phyloP scores from a whole-genome alignment of 129 eudicot genomes.

The Ambrosia trifida region DNA sequence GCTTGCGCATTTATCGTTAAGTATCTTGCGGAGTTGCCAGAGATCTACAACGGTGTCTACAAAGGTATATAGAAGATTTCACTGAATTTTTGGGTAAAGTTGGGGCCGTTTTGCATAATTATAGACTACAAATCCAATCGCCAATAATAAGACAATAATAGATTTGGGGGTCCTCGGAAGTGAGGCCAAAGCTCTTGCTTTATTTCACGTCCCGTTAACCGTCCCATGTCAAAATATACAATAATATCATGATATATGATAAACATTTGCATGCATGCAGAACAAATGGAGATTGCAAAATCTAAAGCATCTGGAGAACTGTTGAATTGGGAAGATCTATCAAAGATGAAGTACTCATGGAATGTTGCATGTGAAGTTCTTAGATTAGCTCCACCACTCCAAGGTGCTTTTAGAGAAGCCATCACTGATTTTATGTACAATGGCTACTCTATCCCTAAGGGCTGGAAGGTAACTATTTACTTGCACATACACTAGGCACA shows the following conservation, averaged over 20 bases:
- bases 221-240: no score
- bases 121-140: no score
- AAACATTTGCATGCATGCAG: conserved; percentile 29
- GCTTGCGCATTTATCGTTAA: conserved; percentile 79
- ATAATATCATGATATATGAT: not conserved
- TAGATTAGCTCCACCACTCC: conserved; percentile 91
- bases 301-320: conserved; percentile 66
- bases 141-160: no score
- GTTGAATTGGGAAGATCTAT: conserved; percentile 74
- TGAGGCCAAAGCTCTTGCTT: no score
- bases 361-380: conserved; percentile 85
- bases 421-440: conserved; percentile 58
- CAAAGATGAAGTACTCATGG: conserved; percentile 92
- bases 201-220: no score
- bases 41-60: conserved; percentile 73
- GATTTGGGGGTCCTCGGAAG: no score
- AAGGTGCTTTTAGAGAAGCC: conserved; percentile 79
- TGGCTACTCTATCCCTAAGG: conserved; percentile 82
- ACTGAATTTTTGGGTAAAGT: no score
- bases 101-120: no score
- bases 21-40: conserved; percentile 83
- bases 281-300: conserved; percentile 76
- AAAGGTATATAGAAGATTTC: conserved; percentile 48
- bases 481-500: no score
- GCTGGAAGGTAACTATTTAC: conserved; percentile 69